phyloP scores from a whole-genome alignment of 495 filamentous ascomycete genomes.

The Lasiosphaeris hirsuta region DNA sequence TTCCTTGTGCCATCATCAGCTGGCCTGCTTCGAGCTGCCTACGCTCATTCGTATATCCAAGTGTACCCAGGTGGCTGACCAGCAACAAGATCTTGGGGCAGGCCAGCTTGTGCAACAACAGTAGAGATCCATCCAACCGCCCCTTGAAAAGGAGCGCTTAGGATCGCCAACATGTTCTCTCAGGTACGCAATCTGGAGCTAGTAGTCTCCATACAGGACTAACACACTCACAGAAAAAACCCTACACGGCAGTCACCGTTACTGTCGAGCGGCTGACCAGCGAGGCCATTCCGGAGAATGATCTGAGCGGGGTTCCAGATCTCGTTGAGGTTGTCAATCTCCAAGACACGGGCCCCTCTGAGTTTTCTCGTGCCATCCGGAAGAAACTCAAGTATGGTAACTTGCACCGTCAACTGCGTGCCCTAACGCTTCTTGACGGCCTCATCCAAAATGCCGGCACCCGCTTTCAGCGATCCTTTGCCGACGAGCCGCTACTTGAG shows the following conservation, averaged over 20 bases:
- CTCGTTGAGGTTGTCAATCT: constrained; percentile 91
- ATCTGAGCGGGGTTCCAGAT: constrained; percentile 86
- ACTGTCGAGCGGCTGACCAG: constrained; percentile 86
- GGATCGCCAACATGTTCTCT: constrained; percentile 36
- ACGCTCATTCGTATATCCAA: background rate
- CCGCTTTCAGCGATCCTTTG: constrained; percentile 82
- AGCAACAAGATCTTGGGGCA: background rate
- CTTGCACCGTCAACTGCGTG: constrained; percentile 83
- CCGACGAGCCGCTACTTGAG: constrained; percentile 90
- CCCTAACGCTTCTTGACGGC: constrained; percentile 86
- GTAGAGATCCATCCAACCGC: background rate
- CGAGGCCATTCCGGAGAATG: constrained; percentile 85
- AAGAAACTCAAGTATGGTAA: constrained; percentile 99
- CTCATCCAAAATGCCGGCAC: constrained; percentile 92
- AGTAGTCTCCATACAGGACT: background rate
- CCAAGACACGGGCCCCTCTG: constrained; percentile 80
- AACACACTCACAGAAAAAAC: constrained; percentile 66
- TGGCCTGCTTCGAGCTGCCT: too few species aligned
- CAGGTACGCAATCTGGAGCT: constrained; percentile 29
- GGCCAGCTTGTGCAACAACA: background rate
- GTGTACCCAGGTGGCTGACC: too few species aligned
- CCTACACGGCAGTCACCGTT: constrained; percentile 92
- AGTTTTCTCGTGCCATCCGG: constrained; percentile 86
- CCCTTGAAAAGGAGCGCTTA: background rate
- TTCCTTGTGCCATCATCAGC: too few species aligned